Evolutionary conservation across 192 early-diverging fungal species (phyloP).

Genomic region (Rhizophagus sp.): DNA sequence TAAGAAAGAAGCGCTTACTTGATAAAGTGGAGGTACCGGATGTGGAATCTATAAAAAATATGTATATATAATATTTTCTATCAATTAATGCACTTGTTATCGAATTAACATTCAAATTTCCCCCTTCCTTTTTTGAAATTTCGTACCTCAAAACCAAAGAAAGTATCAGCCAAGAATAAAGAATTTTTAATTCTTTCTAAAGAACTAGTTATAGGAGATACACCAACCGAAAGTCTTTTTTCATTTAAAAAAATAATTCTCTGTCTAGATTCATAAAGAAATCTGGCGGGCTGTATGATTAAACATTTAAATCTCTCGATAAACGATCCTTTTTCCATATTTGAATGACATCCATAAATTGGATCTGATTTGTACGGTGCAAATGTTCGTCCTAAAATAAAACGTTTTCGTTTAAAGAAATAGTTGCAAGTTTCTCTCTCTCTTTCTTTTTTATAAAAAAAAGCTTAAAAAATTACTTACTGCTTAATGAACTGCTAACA

Average conservation of each 20-base stretch:
- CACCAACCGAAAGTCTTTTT: not conserved
- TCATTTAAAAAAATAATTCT: slow-evolving; percentile 5
- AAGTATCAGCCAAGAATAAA: slow-evolving; percentile 26
- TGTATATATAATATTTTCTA: not conserved
- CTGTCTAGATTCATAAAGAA: too few relatives aligned
- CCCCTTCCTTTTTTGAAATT: not conserved
- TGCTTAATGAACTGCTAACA: not conserved
- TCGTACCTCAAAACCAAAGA: slow-evolving; percentile 24
- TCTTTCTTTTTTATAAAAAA: not conserved
- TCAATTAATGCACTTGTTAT: not conserved
- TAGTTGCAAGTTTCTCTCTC: not conserved
- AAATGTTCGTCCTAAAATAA: not conserved
- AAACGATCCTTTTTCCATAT: slow-evolving; percentile 16
- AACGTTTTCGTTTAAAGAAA: not conserved
- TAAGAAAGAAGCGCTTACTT: not conserved
- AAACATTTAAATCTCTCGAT: slow-evolving; percentile 9
- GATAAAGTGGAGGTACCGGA: not conserved
- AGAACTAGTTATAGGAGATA: not conserved
- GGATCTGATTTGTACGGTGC: slow-evolving; percentile 23
- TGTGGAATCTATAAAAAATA: slow-evolving; percentile 14
- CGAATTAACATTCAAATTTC: too few relatives aligned
- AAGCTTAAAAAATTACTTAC: not conserved
- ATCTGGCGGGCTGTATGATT: slow-evolving; percentile 2
- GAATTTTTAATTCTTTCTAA: slow-evolving; percentile 8
- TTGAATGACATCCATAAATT: slow-evolving; percentile 12